These are phyloP conservation scores for Plasmodium malariae DNA, from an alignment of 169 alveolate species.

Conservation along the genomic window DNA sequence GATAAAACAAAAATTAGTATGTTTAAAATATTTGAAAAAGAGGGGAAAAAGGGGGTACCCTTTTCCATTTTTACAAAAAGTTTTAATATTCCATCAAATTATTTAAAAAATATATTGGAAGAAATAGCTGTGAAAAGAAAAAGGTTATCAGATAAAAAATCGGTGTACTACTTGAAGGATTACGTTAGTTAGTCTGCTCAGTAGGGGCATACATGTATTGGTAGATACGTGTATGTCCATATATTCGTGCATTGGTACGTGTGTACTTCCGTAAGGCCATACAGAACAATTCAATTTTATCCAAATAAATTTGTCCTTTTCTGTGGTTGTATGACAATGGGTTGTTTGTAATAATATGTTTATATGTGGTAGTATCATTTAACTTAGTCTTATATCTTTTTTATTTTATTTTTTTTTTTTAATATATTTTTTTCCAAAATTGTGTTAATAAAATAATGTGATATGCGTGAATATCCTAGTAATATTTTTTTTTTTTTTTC, in stretches of 20 bases:
- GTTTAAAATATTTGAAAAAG: constrained; percentile 74
- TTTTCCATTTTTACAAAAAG: constrained; percentile 68
- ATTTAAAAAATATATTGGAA: constrained; percentile 61
- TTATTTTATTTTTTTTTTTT: too few species aligned
- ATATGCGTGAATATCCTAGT: too few species aligned
- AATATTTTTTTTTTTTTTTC: too few species aligned
- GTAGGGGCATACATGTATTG: not conserved
- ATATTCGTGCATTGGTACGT: not conserved
- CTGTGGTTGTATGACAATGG: too few species aligned
- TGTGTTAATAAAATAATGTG: too few species aligned
- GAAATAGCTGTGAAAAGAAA: constrained; percentile 74
- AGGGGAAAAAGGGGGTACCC: constrained; percentile 76
- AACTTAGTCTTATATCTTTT: too few species aligned
- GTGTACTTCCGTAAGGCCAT: too few species aligned
- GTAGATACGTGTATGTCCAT: not conserved
- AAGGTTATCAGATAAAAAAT: constrained; percentile 46
- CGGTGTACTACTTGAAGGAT: constrained; percentile 65
- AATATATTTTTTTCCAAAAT: too few species aligned
- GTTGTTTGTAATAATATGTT: too few species aligned
- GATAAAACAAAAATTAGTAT: constrained; percentile 74
- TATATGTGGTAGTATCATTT: too few species aligned
- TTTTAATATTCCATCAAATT: constrained; percentile 64
- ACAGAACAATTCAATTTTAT: too few species aligned
- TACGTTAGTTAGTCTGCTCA: constrained; percentile 37
- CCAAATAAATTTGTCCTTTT: too few species aligned